A percentile compares a stretch with the other conserved stretches of the same genome.
Conservation (phyloP, 2,329 filamentous ascomycete genomes). For the Exophiala alcalophila region DNA sequence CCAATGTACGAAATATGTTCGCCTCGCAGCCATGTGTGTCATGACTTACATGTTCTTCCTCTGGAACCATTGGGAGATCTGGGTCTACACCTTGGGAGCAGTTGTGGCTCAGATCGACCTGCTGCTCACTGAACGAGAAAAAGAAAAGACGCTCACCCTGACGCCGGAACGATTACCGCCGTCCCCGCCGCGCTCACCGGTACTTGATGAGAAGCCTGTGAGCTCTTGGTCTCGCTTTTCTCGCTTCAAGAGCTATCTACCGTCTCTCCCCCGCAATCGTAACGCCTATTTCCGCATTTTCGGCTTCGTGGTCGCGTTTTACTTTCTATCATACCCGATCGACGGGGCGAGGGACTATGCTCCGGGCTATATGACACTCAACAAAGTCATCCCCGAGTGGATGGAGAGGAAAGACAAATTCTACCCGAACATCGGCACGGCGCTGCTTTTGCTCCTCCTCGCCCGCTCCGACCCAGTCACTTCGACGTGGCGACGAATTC, state of each 20-base stretch:
- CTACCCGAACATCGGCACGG: conserved; percentile 43
- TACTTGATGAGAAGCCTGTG: conserved; percentile 22
- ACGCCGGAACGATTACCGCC: conserved; percentile 13
- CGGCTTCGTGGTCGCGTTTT: conserved; percentile 43
- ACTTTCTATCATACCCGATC: conserved; percentile 44
- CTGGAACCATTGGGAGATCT: conserved; percentile 46
- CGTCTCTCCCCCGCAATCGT: not conserved
- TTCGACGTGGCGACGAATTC: conserved; percentile 38
- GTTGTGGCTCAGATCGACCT: conserved; percentile 45
- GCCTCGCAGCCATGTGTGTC: conserved; percentile 36
- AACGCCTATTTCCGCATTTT: conserved; percentile 18
- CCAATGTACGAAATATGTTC: conserved; percentile 35
- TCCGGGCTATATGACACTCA: conserved; percentile 44
- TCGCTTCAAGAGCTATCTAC: conserved; percentile 1
- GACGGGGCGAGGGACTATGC: conserved; percentile 37
- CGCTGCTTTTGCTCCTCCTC: conserved; percentile 43
- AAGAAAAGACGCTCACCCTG: conserved; percentile 33
- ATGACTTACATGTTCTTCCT: conserved; percentile 42
- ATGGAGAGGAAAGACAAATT: conserved; percentile 35
- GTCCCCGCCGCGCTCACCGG: conserved; percentile 22
- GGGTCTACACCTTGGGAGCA: conserved; percentile 44
- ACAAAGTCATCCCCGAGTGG: conserved; percentile 38
- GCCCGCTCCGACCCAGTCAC: conserved; percentile 41
- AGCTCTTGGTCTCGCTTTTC: conserved; percentile 19
- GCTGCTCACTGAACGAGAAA: conserved; percentile 32